Evolutionary conservation across 108 stramenopile genomes (phyloP).

Genomic region (Fragilariopsis cylindrus): DNA sequence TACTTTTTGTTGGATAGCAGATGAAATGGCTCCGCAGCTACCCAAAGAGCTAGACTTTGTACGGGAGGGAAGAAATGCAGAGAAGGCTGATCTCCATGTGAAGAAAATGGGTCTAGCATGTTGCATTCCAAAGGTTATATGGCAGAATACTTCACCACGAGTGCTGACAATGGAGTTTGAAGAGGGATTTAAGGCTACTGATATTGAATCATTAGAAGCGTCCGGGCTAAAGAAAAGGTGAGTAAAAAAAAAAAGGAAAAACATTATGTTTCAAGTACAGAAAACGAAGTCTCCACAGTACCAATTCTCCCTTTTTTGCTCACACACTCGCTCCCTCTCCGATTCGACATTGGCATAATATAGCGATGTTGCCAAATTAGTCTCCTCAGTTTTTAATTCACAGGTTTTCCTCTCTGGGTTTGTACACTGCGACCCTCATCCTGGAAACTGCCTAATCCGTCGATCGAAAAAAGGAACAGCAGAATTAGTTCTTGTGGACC

Average conservation of each 20-base stretch:
- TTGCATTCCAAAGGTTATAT: slow-evolving; percentile 75
- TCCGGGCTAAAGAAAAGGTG: slow-evolving; percentile 53
- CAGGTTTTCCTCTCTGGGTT: slow-evolving; percentile 74
- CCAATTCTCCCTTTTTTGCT: background rate
- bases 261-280: background rate
- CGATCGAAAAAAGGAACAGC: slow-evolving; percentile 52
- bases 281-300: background rate
- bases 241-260: background rate
- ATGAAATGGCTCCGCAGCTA: slow-evolving; percentile 90
- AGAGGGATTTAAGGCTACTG: slow-evolving; percentile 88
- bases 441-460: slow-evolving; percentile 89
- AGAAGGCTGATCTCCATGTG: slow-evolving; percentile 59
- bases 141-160: slow-evolving; percentile 64
- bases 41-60: slow-evolving; percentile 91
- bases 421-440: slow-evolving; percentile 94
- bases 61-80: slow-evolving; percentile 82
- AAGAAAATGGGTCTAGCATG: slow-evolving; percentile 56
- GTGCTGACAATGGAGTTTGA: slow-evolving; percentile 95
- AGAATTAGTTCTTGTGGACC: slow-evolving; percentile 91
- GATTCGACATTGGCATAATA: too few relatives aligned
- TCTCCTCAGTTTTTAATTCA: slow-evolving; percentile 77
- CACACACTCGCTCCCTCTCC: background rate
- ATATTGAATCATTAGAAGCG: slow-evolving; percentile 62
- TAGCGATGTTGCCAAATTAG: slow-evolving; percentile 72
- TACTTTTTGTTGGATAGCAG: slow-evolving; percentile 92